Conservation (phyloP, 2,329 filamentous ascomycete species). For the Talaromyces verruculosus region DNA sequence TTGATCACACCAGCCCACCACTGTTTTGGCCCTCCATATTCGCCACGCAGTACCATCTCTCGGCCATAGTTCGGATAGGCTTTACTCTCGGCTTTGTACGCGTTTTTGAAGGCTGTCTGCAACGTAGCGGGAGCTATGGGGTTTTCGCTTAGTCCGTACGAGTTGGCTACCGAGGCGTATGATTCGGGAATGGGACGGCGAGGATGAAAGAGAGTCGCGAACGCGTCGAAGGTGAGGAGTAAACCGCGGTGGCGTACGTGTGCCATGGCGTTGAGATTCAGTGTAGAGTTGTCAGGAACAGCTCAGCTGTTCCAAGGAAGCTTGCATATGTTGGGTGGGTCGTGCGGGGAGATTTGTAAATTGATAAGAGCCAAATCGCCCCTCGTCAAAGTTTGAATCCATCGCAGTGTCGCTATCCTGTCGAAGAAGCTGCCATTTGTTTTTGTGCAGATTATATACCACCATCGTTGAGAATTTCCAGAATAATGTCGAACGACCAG, state of each 20-base stretch:
- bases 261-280: not conserved
- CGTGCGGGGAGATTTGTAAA: constrained; percentile 5
- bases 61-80: constrained; percentile 48
- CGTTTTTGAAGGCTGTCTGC: constrained; percentile 39
- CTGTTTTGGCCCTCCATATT: constrained; percentile 40
- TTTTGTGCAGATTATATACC: not conserved
- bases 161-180: constrained; percentile 41
- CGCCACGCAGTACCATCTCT: constrained; percentile 35
- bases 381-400: not conserved
- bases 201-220: constrained; percentile 47
- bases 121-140: constrained; percentile 31
- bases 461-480: not conserved
- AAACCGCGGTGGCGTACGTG: constrained; percentile 27
- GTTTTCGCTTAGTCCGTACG: constrained; percentile 36
- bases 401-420: not conserved
- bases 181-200: constrained; percentile 40
- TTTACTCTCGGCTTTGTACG: constrained; percentile 34
- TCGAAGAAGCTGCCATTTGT: not conserved
- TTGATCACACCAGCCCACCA: constrained; percentile 49
- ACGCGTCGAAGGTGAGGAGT: constrained; percentile 48
- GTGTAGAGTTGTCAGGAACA: not conserved
- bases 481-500: constrained; percentile 5
- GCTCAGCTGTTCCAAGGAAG: not conserved
- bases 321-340: not conserved
- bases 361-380: not conserved